Percentiles rank a stretch among this genome's conserved stretches.
These are phyloP conservation scores for Aegilops speltoides DNA, from an alignment of 176 grass and related monocot genomes.

Conservation along the genomic window DNA sequence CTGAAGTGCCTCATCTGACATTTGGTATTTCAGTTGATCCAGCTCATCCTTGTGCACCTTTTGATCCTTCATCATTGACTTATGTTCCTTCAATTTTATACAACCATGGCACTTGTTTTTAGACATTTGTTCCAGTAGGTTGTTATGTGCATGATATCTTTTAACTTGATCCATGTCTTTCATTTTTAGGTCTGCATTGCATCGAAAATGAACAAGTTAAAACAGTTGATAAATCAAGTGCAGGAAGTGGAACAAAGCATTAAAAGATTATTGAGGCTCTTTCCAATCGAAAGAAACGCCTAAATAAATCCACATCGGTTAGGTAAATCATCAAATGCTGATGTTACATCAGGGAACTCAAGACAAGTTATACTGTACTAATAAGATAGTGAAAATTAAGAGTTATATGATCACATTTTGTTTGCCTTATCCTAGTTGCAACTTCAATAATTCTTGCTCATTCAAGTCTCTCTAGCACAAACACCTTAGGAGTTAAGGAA, in stretches of 20 bases:
- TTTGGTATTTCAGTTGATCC: conserved; percentile 77
- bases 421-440: not conserved
- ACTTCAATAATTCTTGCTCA: conserved; percentile 9
- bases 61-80: conserved; percentile 69
- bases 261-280: not conserved
- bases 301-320: not conserved
- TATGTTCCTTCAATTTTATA: conserved; percentile 95
- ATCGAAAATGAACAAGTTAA: conserved; percentile 29
- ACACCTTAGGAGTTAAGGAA: not conserved
- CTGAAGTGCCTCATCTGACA: conserved; percentile 97
- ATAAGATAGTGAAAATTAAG: conserved; percentile 2
- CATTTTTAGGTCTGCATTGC: conserved; percentile 77
- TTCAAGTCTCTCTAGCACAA: conserved; percentile 5
- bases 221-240: conserved; percentile 8
- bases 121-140: conserved; percentile 63
- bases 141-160: conserved; percentile 62
- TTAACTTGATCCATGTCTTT: conserved; percentile 65
- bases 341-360: conserved; percentile 7
- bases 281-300: conserved; percentile 2
- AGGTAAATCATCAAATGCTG: not conserved
- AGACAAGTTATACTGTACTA: not conserved
- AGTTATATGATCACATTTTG: not conserved
- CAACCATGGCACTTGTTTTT: conserved; percentile 96
- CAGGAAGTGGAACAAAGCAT: conserved; percentile 2
- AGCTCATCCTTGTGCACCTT: conserved; percentile 72